phyloP scores from a whole-genome alignment of 2,329 filamentous ascomycete species.

The Dactylellina cionopaga region DNA sequence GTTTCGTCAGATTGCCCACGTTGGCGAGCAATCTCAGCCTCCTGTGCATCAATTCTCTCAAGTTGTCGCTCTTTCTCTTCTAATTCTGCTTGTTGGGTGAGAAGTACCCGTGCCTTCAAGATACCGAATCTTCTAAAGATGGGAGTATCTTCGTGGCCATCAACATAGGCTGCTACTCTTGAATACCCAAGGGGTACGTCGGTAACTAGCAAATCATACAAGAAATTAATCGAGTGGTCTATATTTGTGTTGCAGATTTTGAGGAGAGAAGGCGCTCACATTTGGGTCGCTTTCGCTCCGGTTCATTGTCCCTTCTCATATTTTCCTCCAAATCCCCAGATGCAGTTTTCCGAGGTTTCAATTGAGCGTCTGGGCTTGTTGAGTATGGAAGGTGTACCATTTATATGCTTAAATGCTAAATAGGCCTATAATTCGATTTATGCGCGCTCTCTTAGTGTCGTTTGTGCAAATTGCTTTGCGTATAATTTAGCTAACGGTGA shows the following conservation, averaged over 20 bases:
- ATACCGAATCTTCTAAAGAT: constrained; percentile 39
- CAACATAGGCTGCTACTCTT: constrained; percentile 23
- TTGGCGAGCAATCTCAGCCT: not conserved
- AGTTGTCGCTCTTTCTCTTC: constrained; percentile 18
- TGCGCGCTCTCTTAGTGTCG: too few relatives aligned
- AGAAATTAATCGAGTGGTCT: not conserved
- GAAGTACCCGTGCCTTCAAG: constrained; percentile 19
- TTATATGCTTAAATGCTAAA: too few relatives aligned
- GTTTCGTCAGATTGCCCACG: not conserved
- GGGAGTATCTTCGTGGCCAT: constrained; percentile 12
- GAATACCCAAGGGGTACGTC: constrained; percentile 32
- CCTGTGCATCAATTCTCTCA: not conserved
- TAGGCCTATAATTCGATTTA: too few relatives aligned
- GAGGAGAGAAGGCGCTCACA: not conserved
- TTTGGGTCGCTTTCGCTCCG: not conserved
- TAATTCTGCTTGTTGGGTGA: constrained; percentile 27
- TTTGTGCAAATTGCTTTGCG: too few relatives aligned
- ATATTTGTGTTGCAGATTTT: not conserved
- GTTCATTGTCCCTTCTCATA: not conserved
- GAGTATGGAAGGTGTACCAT: too few relatives aligned
- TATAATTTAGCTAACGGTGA: too few relatives aligned
- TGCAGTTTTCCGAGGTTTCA: not conserved
- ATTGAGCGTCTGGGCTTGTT: not conserved
- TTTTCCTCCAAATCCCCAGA: not conserved
- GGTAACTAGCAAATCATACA: not conserved